Conservation (phyloP, 208 protist species). For the Histomonas meleagridis region DNA sequence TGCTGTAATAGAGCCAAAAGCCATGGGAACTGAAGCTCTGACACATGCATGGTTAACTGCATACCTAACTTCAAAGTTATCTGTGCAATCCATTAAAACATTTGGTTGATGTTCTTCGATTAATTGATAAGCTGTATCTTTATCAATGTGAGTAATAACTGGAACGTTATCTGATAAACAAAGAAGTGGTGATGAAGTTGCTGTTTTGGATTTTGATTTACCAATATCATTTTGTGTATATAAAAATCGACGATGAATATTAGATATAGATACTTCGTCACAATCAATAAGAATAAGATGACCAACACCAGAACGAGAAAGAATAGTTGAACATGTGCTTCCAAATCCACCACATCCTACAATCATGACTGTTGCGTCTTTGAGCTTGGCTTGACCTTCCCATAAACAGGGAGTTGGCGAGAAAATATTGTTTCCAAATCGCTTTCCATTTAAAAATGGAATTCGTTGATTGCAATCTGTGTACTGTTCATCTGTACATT, state of each 20-base stretch:
- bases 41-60: neutral
- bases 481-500: too few species aligned
- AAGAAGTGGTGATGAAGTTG: neutral
- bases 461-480: too few species aligned
- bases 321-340: neutral
- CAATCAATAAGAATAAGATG: neutral
- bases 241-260: slow-evolving; percentile 2
- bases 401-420: neutral
- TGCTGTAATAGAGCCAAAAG: neutral
- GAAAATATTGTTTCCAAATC: neutral
- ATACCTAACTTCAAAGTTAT: neutral
- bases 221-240: neutral
- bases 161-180: neutral
- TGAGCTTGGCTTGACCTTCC: neutral
- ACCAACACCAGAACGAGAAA: slow-evolving; percentile 4
- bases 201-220: neutral
- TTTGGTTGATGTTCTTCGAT: neutral
- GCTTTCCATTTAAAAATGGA: too few species aligned
- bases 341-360: slow-evolving; percentile 3
- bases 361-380: neutral
- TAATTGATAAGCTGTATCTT: neutral
- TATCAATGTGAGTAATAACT: neutral
- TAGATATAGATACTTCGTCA: neutral
- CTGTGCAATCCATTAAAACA: slow-evolving; percentile 32
- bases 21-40: neutral